A percentile compares a stretch with the other conserved stretches of the same genome.
Evolutionary conservation across 257 asterid genomes (phyloP).

Genomic region (Nyctanthes arbortristis): DNA sequence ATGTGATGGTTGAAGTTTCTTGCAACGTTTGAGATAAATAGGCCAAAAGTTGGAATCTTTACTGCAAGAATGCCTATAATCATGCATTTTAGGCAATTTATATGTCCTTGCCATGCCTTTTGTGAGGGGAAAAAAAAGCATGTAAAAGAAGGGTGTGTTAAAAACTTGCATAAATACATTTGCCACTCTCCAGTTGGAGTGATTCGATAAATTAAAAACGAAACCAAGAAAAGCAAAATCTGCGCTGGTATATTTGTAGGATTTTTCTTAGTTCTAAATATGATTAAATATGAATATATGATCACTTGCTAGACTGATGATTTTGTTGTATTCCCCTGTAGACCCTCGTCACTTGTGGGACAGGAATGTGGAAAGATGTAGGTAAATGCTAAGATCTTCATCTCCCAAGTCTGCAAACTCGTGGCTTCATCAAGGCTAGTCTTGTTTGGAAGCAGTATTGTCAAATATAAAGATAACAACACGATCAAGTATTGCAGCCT

Average conservation of each 20-base stretch:
- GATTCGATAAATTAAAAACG: too few relatives aligned
- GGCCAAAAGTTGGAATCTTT: not conserved
- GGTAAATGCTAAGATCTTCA: not conserved
- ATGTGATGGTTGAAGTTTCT: too few relatives aligned
- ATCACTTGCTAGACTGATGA: not conserved
- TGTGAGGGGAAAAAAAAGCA: not conserved
- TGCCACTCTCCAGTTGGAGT: not conserved
- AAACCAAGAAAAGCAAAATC: too few relatives aligned
- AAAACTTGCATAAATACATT: not conserved
- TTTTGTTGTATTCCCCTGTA: not conserved
- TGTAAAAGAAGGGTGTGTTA: not conserved
- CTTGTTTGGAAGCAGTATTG: conserved; percentile 12
- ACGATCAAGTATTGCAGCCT: conserved; percentile 14
- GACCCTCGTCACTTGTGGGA: conserved; percentile 8
- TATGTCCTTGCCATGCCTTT: not conserved
- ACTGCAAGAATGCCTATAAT: too few relatives aligned
- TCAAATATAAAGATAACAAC: not conserved
- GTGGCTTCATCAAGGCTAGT: conserved; percentile 10
- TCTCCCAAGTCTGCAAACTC: conserved; percentile 11
- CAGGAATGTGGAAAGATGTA: conserved; percentile 38
- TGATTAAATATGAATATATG: too few relatives aligned
- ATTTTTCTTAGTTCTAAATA: too few relatives aligned
- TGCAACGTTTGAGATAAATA: too few relatives aligned
- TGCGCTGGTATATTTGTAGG: not conserved
- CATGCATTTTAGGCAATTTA: not conserved